Evolutionary conservation across 129 eudicot genomes (phyloP).

Genomic region (Artemisia argyi): DNA sequence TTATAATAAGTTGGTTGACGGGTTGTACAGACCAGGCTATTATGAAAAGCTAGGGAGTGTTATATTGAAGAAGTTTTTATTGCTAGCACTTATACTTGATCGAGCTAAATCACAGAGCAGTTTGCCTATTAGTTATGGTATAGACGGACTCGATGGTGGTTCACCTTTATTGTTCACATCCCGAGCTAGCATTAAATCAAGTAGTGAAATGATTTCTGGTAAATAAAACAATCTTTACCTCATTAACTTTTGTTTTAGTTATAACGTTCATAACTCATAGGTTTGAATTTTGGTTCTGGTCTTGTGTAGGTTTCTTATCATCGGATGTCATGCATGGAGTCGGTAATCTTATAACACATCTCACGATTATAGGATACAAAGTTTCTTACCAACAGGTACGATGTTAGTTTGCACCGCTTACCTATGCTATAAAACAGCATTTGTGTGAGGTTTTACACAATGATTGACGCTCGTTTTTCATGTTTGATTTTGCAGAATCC

Average conservation of each 20-base stretch:
- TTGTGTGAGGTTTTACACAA: not conserved
- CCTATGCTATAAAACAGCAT: not conserved
- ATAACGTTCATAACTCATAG: not conserved
- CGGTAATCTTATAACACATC: slow-evolving; percentile 87
- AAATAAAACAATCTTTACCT: slow-evolving; percentile 15
- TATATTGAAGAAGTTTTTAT: slow-evolving; percentile 79
- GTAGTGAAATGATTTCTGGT: slow-evolving; percentile 75
- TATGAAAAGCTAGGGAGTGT: slow-evolving; percentile 81
- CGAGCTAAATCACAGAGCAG: slow-evolving; percentile 79
- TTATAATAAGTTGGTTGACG: slow-evolving; percentile 88
- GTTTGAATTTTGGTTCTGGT: slow-evolving; percentile 15
- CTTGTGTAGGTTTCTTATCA: slow-evolving; percentile 64
- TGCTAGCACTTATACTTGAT: slow-evolving; percentile 83
- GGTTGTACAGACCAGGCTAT: slow-evolving; percentile 95
- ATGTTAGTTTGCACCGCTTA: not conserved
- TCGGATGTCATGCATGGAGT: slow-evolving; percentile 99
- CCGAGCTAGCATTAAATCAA: slow-evolving; percentile 64
- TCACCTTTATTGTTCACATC: slow-evolving; percentile 82
- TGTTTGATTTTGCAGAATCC: slow-evolving; percentile 57
- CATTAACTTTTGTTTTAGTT: not conserved
- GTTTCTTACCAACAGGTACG: slow-evolving; percentile 83
- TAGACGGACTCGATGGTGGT: slow-evolving; percentile 98
- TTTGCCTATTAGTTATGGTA: slow-evolving; percentile 83
- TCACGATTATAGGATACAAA: slow-evolving; percentile 80
- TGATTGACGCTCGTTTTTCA: not conserved